phyloP scores from a whole-genome alignment of 306 rosid genomes.

The Glycine tomentella region DNA sequence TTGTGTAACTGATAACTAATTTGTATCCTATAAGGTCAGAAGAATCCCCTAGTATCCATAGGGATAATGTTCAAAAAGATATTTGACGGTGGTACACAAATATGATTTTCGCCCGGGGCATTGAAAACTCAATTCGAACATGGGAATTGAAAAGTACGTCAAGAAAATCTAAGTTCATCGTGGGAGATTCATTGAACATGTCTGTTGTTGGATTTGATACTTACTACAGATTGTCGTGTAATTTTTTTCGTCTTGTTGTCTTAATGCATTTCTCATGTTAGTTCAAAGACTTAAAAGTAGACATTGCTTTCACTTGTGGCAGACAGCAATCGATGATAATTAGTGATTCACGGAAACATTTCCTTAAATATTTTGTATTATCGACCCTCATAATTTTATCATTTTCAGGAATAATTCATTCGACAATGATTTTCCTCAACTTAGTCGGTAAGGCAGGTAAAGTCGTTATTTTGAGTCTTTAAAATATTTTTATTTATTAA shows the following conservation, averaged over 20 bases:
- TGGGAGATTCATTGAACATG: slow-evolving; percentile 34
- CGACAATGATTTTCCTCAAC: background rate
- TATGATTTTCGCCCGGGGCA: background rate
- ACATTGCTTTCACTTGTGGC: slow-evolving; percentile 31
- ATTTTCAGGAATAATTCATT: background rate
- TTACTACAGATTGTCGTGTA: slow-evolving; percentile 4
- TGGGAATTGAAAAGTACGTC: slow-evolving; percentile 15
- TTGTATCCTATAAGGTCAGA: background rate
- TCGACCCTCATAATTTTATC: background rate
- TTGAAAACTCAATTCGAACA: slow-evolving; percentile 22
- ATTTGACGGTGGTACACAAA: slow-evolving; percentile 8
- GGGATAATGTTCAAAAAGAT: slow-evolving; percentile 10
- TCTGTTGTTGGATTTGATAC: slow-evolving; percentile 10
- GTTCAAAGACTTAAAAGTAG: background rate
- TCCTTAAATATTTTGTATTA: too few species aligned
- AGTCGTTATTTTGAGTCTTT: background rate
- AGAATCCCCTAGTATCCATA: background rate
- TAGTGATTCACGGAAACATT: slow-evolving; percentile 4
- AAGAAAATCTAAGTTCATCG: background rate
- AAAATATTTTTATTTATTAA: background rate
- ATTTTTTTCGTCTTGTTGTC: slow-evolving; percentile 1
- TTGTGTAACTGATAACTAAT: background rate
- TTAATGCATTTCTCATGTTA: background rate
- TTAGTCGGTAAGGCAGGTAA: slow-evolving; percentile 13
- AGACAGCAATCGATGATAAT: slow-evolving; percentile 20